Base-by-base conservation (phyloP, 495 filamentous ascomycete species). In the Extremus antarcticus region DNA sequence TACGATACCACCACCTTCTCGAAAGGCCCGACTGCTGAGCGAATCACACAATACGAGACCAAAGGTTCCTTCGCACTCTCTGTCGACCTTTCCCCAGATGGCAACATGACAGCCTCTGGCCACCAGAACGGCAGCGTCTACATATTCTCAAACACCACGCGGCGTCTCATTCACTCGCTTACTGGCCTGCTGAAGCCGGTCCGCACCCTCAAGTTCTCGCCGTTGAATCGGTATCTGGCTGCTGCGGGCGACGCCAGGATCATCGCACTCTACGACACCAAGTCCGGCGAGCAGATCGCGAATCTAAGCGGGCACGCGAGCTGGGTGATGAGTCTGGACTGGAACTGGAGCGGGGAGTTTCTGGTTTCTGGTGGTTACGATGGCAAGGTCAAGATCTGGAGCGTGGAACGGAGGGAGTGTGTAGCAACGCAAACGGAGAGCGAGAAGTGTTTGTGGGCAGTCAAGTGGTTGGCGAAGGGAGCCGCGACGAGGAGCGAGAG, bases 321-420 rank as follows among this genome's bases (percentile, higher is more conserved):
- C 25, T 97, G 91, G 91, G 79, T 97, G 46, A 80, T 91, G 49
- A 85, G 84, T 21, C 74, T 98, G 43, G 85, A 92, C 54, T 98
- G 90, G 90, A 97, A 83, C 66, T 76, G 83, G 60, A 92, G 87
- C n/a, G 92, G 92, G 40, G 91, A 97, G 65, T 94, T 88, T 69
- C 74, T 98, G 32, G 75, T 96, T 4, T 91, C 85, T 43, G 62
- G 58, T 15, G 81, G 87, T 0, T 84, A 88, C 57, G 90, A 97
- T 64, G 91, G 91, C 25, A 96, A 94, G 68, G 86, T 84, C 22
- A 95, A 94, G 67, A 88, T 97, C 35, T 97, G 92, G 92, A 88
- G 86, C 4, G 81, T 94, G 43, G 86, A 94, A 23, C 79, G 78
- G 50, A 79, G 82, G 41, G 74, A 73, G 19, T 97, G 92, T 66